Base-by-base conservation (phyloP, 176 grass and related monocot species). In the Oropetium thomaeum region DNA sequence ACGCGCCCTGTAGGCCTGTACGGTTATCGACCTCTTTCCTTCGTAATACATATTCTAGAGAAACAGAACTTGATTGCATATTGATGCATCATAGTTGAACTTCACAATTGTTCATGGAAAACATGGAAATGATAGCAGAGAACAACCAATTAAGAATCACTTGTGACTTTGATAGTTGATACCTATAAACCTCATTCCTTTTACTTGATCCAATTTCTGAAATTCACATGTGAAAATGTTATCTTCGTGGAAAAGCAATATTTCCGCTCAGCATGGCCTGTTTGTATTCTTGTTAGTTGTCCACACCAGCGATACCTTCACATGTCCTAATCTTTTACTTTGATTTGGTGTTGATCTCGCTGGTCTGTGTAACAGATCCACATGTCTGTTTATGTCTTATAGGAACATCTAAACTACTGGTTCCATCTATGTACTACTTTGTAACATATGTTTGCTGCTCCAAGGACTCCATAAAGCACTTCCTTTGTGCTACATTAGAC, bases 381-480 rank as follows among this genome's bases (percentile, higher is more conserved):
- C 28, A 58, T 65, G 17, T 58, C 62, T 65, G 8, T 34, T 39
- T 71, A 40, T 58, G 59, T 60, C 58, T 17, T 27, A 5, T 57
- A 40, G 66, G 30, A 49, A 40, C 19, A 12, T 25, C 30, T 34
- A 10, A 61, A 61, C n/a, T 14, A 38, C 15, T 48, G 39, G 71
- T 70, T 15, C 55, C n/a, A 39, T 86, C 16, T 32, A 12, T 3
- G 41, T 54, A 41, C 38, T 86, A 22, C 37, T 62, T 69, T 44
- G 43, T 38, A 64, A 45, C 7, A 37, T 64, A 53, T 62, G 33
- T 64, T 64, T 57, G 29, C 35, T 38, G 35, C 35, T 38, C 35
- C 35, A 7, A 38, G 35, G 1, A 38, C 6, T 38, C 35, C 35
- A 38, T 38, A 38, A 38, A 38, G 34, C 2, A 25, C 10, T 64